Conservation (phyloP, 192 early-diverging fungal species). For the Phycomyces nitens region DNA sequence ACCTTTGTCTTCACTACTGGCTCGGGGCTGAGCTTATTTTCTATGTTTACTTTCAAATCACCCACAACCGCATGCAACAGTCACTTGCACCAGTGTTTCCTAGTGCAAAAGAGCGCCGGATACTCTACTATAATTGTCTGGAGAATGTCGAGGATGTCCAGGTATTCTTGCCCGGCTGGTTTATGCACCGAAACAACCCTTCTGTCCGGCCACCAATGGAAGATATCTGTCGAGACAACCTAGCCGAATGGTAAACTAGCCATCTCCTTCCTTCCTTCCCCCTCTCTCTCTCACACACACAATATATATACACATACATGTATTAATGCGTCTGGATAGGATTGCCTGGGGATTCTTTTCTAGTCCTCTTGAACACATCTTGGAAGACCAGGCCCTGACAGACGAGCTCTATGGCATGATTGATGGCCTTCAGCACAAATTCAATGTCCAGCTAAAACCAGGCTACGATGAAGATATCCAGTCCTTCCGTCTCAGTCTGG, state of each 20-base stretch:
- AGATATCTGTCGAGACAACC: constrained; percentile 25
- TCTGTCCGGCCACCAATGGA: constrained; percentile 3
- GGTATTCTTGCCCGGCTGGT: constrained; percentile 27
- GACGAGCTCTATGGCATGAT: constrained; percentile 23
- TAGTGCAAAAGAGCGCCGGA: constrained; percentile 10
- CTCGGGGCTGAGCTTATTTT: constrained; percentile 28
- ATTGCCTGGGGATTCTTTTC: constrained; percentile 31
- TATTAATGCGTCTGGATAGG: constrained; percentile 13
- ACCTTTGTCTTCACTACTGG: constrained; percentile 32
- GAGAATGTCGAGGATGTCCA: constrained; percentile 17
- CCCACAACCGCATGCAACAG: constrained; percentile 29
- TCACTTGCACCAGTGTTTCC: not conserved
- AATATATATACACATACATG: not conserved
- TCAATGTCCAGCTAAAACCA: constrained; percentile 10
- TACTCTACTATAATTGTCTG: constrained; percentile 17
- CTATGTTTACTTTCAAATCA: constrained; percentile 29
- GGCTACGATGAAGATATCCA: constrained; percentile 25
- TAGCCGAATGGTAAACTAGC: constrained; percentile 30
- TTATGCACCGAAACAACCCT: not conserved
- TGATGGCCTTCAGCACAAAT: constrained; percentile 9
- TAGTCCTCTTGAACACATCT: constrained; percentile 14
- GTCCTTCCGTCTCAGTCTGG: constrained; percentile 28
- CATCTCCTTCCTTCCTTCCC: not conserved
- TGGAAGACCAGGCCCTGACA: not conserved
- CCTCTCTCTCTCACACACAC: too few relatives aligned